Base-by-base conservation (phyloP, 768 basidiomycete species). In the Calocera cornea region DNA sequence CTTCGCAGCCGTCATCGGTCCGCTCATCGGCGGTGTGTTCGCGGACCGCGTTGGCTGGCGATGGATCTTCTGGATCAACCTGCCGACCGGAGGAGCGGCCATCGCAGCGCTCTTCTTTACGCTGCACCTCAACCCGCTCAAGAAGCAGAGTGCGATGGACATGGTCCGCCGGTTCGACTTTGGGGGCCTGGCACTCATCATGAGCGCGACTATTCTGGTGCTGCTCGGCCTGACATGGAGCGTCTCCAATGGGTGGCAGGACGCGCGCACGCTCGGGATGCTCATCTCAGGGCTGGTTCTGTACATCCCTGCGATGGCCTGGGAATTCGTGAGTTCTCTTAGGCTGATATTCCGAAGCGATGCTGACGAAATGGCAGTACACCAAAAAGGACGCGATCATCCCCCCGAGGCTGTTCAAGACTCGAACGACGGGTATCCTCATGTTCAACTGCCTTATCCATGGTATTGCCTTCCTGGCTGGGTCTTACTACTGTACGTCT, bases 331-430 rank as follows among this genome's bases (percentile, higher is more conserved):
- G 54, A 60, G 54, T 60, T 60, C 31, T 60, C 14, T 22, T 60
- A 5, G 24, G 5, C 22, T 19, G 14, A 14, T 3, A 47, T 41
- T 10, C 40, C 7, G 19, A 24, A 19, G 19, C 7, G 19, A 19
- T 7, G 24, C 54, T 60, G 54, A 60, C 31, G 31, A 5, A 10
- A 10, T 14, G 8, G 54, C 19, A 60, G 54, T 60, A 60, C 31
- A 92, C 90, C 0, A 81, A 73, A 17, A 80, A 86, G 17, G 84
- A 86, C 2, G 86, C 88, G 0, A 87, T 92, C 66, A 71, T 92
- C 11, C 90, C 90, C 24, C 84, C 88, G 8, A 83, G 90, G 16
- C 72, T 91, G 34, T 90, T 91, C 79, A 85, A 83, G 87, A 89
- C 87, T 19, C 84, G 88, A 29, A 92, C 89, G 1, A 90, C 88